Percentiles rank a stretch among this genome's conserved stretches.
These are phyloP conservation scores for Ceratobasidium sp. DNA, from an alignment of 1,284 basidiomycete species.

Conservation along the genomic window DNA sequence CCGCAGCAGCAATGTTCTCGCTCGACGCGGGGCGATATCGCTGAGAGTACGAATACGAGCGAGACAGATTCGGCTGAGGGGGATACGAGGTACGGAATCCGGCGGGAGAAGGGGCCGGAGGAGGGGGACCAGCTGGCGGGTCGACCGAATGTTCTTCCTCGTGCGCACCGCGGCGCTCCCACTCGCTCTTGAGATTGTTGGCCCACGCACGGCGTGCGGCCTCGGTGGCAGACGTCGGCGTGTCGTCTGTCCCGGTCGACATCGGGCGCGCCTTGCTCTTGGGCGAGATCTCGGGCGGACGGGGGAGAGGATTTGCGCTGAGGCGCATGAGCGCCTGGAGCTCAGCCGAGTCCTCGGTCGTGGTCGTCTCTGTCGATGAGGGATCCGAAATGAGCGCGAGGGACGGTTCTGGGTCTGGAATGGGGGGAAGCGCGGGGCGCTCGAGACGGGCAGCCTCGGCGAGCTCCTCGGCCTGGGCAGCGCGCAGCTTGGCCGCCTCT, in stretches of 20 bases:
- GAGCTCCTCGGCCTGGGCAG: conserved; percentile 40
- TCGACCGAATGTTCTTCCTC: conserved; percentile 30
- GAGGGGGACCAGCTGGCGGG: conserved; percentile 2
- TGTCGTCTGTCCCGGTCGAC: conserved; percentile 8
- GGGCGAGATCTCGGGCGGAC: conserved; percentile 27
- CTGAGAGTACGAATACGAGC: conserved; percentile 2
- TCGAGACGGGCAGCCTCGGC: conserved; percentile 35
- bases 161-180: conserved; percentile 40
- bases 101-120: not conserved
- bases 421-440: conserved; percentile 41
- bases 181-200: conserved; percentile 38
- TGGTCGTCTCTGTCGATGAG: conserved; percentile 9
- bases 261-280: conserved; percentile 19
- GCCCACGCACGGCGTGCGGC: conserved; percentile 43
- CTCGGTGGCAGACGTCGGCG: conserved; percentile 1
- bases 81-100: conserved; percentile 1
- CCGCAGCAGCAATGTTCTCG: conserved; percentile 13
- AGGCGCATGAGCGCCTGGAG: conserved; percentile 16
- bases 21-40: conserved; percentile 20
- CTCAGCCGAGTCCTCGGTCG: conserved; percentile 14
- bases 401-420: conserved; percentile 31
- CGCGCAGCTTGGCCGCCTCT: conserved; percentile 33
- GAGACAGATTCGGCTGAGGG: not conserved
- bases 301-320: conserved; percentile 24
- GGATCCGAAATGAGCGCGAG: conserved; percentile 40